These are phyloP conservation scores for Coemansia brasiliensis DNA, from an alignment of 192 early-diverging fungal genomes.

Conservation along the genomic window DNA sequence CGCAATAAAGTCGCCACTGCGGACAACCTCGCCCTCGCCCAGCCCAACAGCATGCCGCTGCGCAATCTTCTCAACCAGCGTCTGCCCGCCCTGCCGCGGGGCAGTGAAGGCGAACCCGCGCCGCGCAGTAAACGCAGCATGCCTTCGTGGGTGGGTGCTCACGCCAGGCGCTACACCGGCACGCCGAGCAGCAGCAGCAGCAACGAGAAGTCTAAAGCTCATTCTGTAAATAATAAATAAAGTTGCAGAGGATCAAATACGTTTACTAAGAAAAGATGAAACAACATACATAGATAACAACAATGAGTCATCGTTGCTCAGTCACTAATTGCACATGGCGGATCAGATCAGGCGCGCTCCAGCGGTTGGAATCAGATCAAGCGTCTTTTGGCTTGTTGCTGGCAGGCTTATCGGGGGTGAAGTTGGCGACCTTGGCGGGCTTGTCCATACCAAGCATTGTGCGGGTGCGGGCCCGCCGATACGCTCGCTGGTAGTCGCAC, in stretches of 20 bases:
- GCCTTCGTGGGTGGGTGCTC: conserved; percentile 11
- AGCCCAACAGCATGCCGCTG: conserved; percentile 87
- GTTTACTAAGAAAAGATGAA: conserved; percentile 2
- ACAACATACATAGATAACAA: too few species aligned
- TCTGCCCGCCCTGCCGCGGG: conserved; percentile 59
- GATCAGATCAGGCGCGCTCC: too few species aligned
- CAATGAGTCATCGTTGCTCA: not conserved
- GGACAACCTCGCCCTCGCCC: conserved; percentile 63
- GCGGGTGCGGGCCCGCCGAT: conserved; percentile 34
- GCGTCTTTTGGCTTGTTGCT: not conserved
- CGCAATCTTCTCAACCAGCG: conserved; percentile 93
- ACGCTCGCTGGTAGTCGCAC: conserved; percentile 41
- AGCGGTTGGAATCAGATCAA: not conserved
- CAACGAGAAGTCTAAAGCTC: conserved; percentile 54
- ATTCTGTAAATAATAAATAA: conserved; percentile 14
- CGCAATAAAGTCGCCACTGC: conserved; percentile 90
- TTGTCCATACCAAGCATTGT: conserved; percentile 21
- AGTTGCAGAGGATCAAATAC: not conserved
- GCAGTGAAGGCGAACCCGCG: conserved; percentile 37
- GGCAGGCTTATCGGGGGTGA: not conserved
- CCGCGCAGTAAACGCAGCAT: conserved; percentile 14
- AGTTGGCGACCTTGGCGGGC: not conserved
- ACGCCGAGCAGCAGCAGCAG: conserved; percentile 48
- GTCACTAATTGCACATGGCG: conserved; percentile 1
- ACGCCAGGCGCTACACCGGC: not conserved